Conservation (phyloP, 208 protist genomes). For the Acanthamoeba healyi region DNA sequence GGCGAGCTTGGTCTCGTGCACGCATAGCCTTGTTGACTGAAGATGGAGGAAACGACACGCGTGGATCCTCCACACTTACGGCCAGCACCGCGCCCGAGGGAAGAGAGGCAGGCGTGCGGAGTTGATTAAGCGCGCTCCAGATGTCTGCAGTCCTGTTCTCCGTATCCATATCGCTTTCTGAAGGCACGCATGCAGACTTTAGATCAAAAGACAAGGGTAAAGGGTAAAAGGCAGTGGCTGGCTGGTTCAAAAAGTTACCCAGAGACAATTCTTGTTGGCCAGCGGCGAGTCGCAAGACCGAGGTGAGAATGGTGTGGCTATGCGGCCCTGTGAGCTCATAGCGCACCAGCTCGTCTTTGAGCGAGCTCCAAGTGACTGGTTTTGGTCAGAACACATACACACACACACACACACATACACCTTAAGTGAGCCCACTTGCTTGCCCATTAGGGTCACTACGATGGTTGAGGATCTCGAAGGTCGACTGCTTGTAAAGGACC, state of each 20-base stretch:
- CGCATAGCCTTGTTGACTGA: constrained; percentile 54
- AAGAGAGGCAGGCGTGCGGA: constrained; percentile 77
- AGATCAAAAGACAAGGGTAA: no score
- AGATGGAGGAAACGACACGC: constrained; percentile 63
- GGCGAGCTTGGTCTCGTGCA: not conserved
- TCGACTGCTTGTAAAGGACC: no score
- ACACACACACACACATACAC: no score
- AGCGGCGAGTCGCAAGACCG: constrained; percentile 48
- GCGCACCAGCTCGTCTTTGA: constrained; percentile 77
- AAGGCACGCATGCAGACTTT: no score
- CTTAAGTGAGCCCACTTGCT: no score
- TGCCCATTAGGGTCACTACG: no score
- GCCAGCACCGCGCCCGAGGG: constrained; percentile 73
- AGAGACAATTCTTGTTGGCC: not conserved
- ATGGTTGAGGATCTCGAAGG: no score
- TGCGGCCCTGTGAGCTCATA: constrained; percentile 83
- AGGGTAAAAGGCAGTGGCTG: no score
- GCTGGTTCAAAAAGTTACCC: no score
- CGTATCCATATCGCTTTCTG: not conserved
- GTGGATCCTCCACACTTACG: constrained; percentile 74
- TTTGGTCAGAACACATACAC: no score
- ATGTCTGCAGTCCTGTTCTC: constrained; percentile 12
- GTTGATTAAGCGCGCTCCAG: constrained; percentile 64
- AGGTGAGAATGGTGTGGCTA: constrained; percentile 71
- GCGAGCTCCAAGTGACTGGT: constrained; percentile 54